Percentiles rank a stretch among this genome's conserved stretches.
These are phyloP conservation scores for Guyanaporus albipodus DNA, from an alignment of 768 basidiomycete genomes.

Conservation along the genomic window DNA sequence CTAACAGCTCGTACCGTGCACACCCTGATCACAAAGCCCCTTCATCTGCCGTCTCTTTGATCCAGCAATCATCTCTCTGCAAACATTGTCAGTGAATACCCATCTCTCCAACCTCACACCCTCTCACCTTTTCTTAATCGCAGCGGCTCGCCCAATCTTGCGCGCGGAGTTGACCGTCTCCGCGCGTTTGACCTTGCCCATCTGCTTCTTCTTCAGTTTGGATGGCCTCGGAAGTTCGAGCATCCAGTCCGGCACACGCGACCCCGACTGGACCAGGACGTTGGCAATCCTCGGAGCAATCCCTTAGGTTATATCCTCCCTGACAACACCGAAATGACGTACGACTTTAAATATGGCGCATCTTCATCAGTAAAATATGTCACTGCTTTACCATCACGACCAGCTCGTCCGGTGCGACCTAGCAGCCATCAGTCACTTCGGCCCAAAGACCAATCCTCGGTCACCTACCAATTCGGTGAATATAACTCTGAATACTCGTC, in stretches of 20 bases:
- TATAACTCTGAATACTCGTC: conserved; percentile 89
- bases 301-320: conserved; percentile 7
- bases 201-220: conserved; percentile 78
- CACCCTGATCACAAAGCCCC: conserved; percentile 1
- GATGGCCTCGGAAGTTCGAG: conserved; percentile 90
- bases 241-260: conserved; percentile 91
- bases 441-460: neutral
- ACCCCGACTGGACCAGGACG: conserved; percentile 91
- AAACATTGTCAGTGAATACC: neutral
- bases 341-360: conserved; percentile 88
- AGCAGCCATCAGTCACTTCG: conserved; percentile 5
- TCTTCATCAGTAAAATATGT: conserved; percentile 97
- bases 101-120: neutral
- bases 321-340: conserved; percentile 23
- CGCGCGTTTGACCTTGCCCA: conserved; percentile 81
- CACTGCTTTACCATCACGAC: conserved; percentile 85
- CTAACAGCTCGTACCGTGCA: no score
- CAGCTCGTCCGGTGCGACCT: conserved; percentile 95
- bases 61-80: conserved; percentile 74
- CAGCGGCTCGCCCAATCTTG: conserved; percentile 62
- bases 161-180: conserved; percentile 71
- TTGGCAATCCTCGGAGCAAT: conserved; percentile 73
- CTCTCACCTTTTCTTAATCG: conserved; percentile 66
- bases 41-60: conserved; percentile 64
- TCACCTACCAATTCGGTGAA: conserved; percentile 83